Conservation (phyloP, 345 rosid genomes). For the Capsella bursapastoris region DNA sequence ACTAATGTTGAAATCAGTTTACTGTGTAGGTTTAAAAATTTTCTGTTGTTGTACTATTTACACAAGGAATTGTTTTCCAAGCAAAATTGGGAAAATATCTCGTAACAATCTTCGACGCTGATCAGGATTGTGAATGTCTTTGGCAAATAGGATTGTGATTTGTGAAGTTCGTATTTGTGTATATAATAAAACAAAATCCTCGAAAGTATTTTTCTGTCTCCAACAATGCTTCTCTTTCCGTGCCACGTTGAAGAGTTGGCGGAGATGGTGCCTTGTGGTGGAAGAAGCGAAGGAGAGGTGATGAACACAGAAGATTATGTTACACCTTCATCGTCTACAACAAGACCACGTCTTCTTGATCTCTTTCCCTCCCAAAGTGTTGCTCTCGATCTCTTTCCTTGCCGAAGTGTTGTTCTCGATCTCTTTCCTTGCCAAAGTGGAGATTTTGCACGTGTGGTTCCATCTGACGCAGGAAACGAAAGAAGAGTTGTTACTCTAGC, state of each 20-base stretch:
- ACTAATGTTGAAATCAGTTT: not conserved
- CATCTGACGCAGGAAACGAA: not conserved
- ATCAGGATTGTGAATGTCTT: not conserved
- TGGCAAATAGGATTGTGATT: not conserved
- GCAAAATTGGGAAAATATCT: not conserved
- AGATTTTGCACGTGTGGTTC: not conserved
- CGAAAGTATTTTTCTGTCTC: not conserved
- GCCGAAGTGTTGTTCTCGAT: not conserved
- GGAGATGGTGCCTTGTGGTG: not conserved
- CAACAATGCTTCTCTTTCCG: not conserved
- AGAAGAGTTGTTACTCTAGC: not conserved
- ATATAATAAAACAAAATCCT: not conserved
- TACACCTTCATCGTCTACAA: not conserved
- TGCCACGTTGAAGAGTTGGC: not conserved
- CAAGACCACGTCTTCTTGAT: not conserved
- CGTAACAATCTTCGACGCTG: not conserved
- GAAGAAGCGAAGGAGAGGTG: not conserved
- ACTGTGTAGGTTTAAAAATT: not conserved
- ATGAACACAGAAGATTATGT: not conserved
- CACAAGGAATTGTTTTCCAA: not conserved
- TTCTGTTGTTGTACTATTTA: not conserved
- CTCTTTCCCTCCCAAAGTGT: too few species aligned
- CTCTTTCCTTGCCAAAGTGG: not conserved
- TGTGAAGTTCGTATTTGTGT: not conserved
- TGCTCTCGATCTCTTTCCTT: not conserved